A percentile compares a stretch with the other conserved stretches of the same genome.
phyloP scores from a whole-genome alignment of 2,329 filamentous ascomycete species.

The Aureobasidium melanogenum region DNA sequence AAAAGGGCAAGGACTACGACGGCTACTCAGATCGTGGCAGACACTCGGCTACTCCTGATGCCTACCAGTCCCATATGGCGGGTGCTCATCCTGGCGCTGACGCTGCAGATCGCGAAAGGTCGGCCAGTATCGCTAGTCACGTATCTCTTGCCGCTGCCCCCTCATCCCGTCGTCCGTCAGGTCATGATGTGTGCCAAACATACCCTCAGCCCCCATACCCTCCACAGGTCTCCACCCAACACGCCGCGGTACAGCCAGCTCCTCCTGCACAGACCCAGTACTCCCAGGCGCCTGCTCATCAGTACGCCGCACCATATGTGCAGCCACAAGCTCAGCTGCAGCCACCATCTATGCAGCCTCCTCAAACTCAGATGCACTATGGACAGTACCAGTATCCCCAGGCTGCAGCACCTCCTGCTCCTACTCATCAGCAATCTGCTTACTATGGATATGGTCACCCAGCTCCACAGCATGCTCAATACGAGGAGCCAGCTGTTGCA shows the following conservation, averaged over 20 bases:
- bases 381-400: conserved; percentile 21
- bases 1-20: conserved; percentile 55
- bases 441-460: conserved; percentile 32
- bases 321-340: conserved; percentile 10
- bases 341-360: conserved; percentile 15
- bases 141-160: conserved; percentile 21
- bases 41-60: conserved; percentile 30
- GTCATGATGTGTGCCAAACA: conserved; percentile 35
- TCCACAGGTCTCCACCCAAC: conserved; percentile 21
- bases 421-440: conserved; percentile 23
- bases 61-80: conserved; percentile 16
- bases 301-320: conserved; percentile 12
- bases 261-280: conserved; percentile 31
- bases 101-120: conserved; percentile 28
- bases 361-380: conserved; percentile 20
- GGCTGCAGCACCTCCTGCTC: conserved; percentile 20
- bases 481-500: conserved; percentile 27
- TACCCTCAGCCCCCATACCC: conserved; percentile 32
- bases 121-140: conserved; percentile 30
- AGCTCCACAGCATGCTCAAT: conserved; percentile 28
- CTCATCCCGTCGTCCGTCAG: conserved; percentile 32
- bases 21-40: conserved; percentile 38
- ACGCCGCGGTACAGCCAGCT: conserved; percentile 29
- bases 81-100: conserved; percentile 24
- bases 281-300: conserved; percentile 20